Evolutionary conservation across 192 early-diverging fungal species (phyloP), one percentile per base, ranked within the genome.

Genomic region (Linnemannia elongata): DNA sequence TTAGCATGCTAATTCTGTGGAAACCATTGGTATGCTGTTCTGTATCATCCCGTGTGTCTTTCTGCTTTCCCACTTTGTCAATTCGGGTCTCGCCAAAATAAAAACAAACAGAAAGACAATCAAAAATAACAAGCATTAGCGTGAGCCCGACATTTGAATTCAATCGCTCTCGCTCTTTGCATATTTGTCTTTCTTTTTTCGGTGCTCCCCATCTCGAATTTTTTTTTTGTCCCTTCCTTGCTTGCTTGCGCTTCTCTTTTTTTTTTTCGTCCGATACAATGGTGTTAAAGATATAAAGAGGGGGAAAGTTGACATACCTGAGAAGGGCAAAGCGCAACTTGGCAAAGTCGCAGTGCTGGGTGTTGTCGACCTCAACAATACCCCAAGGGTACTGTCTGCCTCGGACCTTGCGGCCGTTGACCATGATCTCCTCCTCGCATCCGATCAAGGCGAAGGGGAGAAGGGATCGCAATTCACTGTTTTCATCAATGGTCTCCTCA

Each of bases 401-500:
- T 74, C 99, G 97, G 73, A 98, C 96, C 63, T 94, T 93, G 66
- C 97, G 94, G 30, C 98, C 98, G 63, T 95, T 95, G 54, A 96
- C 95, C 42, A 93, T 92, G 66, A 95, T 90, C 73, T 98, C 95
- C 79, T 97, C 93, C 79, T 99, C 99, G 86, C 97, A 96, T 38
- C 97, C 99, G 79, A 99, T 97, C 22, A 99, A 93, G 0, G 97
- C 94, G 87, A 99, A 99, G 42, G 99, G 99, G 81, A 99, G 90
- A 89, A 97, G 91, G 33, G 91, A 89, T 80, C 98, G 92, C 77
- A 99, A 92, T 91, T 98, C 97, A 73, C 96, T 94, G 91, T 99
- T 99, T 90, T 99, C 98, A 88, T 99, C 99, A 69, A 97, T 93
- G 3, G 96, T 98, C 84, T 99, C 99, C 88, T 99, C 98, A 81